Percentiles rank a stretch among this genome's conserved stretches.
These are phyloP conservation scores for Coelastrella sp. DNA, from an alignment of 139 green algal genomes.

Conservation along the genomic window DNA sequence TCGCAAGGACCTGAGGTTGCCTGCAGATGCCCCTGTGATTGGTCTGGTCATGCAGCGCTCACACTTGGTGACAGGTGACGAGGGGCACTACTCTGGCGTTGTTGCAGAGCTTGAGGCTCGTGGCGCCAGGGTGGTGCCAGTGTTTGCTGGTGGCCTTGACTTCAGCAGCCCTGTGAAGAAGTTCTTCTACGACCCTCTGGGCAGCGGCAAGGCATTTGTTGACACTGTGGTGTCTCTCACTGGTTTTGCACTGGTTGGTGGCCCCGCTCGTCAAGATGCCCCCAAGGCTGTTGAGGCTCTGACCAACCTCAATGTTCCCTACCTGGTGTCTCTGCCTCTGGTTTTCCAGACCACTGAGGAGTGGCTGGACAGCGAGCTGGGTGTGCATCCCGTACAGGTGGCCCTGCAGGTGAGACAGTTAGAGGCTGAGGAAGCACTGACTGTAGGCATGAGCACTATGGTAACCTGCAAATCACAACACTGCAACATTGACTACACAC, in stretches of 20 bases:
- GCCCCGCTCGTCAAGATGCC: conserved; percentile 85
- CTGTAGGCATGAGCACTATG: too few relatives aligned
- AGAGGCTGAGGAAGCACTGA: too few relatives aligned
- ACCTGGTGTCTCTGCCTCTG: conserved; percentile 96
- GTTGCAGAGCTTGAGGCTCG: conserved; percentile 94
- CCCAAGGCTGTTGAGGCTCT: conserved; percentile 97
- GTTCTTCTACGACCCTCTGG: conserved; percentile 99
- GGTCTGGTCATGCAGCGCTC: conserved; percentile 97
- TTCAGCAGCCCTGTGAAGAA: conserved; percentile 97
- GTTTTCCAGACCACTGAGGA: conserved; percentile 99
- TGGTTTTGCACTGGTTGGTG: conserved; percentile 95
- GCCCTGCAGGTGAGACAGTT: conserved; percentile 91
- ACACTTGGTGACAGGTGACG: conserved; percentile 98
- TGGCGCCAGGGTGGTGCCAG: conserved; percentile 93
- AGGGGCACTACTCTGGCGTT: conserved; percentile 95
- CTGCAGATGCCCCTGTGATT: conserved; percentile 90
- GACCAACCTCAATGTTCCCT: conserved; percentile 96
- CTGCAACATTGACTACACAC: too few relatives aligned
- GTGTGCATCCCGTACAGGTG: conserved; percentile 98
- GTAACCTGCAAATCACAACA: too few relatives aligned
- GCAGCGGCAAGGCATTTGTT: conserved; percentile 81
- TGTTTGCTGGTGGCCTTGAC: conserved; percentile 98
- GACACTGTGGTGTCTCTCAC: conserved; percentile 94
- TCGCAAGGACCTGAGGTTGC: conserved; percentile 90
- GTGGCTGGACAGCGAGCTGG: conserved; percentile 96